Evolutionary conservation across 116 monocot species (phyloP), one percentile per base, ranked within the genome.

Genomic region (Cymodocea nodosa): DNA sequence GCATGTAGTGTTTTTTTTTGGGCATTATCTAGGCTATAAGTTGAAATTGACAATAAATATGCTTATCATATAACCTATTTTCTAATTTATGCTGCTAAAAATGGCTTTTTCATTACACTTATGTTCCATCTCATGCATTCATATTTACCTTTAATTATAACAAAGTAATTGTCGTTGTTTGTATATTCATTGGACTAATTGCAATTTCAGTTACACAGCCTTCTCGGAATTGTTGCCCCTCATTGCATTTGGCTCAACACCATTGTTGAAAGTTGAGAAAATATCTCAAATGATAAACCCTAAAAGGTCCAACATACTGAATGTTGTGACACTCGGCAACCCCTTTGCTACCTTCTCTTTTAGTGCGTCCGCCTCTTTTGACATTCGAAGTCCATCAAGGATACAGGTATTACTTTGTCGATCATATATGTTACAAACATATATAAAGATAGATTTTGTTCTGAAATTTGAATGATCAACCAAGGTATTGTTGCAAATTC

Each of bases 191-290:
- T 55, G n/a, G 55, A 55, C 14, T 55, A 19, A 55, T 55, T 55
- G n/a, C 20, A 2, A n/a, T 18, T 22, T 66, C 76, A 97, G 97
- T 77, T 97, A 85, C 78, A 90, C 97, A 35, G 87, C 91, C 30
- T 97, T 78, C 71, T 91, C 97, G 57, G 88, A 91, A 75, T 82
- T 97, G 53, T 69, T 97, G 40, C 91, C 88, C 66, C 83, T 90
- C 75, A 64, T 90, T 57, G 91, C 84, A 5, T 54, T 80, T 51
- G 85, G 87, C 5, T 56, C 72, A 50, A 73, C 65, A 24, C 97
- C 97, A 5, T 52, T 85, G 37, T 59, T 97, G 56, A 97, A 85
- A 75, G 72, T 97, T 35, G 75, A 90, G 30, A 69, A 72, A 73
- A 97, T 97, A 77, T 84, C 83, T 23, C 97, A 97, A 72, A 70